Evolutionary conservation across 2,329 filamentous ascomycete species (phyloP).

Genomic region (Zasmidium angulare): DNA sequence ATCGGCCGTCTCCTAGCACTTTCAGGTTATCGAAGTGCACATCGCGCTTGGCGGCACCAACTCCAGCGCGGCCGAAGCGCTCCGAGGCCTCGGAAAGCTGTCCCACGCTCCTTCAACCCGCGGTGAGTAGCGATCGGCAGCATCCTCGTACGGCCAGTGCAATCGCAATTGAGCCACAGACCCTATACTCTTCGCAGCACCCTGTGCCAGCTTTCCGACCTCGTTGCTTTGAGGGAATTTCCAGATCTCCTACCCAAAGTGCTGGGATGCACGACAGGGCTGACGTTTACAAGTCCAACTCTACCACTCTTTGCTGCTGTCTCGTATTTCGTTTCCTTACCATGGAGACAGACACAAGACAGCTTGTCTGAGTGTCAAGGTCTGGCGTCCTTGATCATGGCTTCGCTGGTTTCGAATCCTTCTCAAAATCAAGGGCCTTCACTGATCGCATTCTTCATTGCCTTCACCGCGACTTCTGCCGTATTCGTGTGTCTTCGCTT

Average conservation of each 20-base stretch:
- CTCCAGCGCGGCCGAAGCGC: not conserved
- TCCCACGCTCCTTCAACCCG: not conserved
- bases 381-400: not conserved
- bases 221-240: not conserved
- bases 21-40: not conserved
- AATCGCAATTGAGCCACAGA: not conserved
- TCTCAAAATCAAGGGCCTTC: not conserved
- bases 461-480: not conserved
- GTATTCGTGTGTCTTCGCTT: not conserved
- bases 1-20: not conserved
- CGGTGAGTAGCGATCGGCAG: not conserved
- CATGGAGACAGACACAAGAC: not conserved
- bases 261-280: not conserved
- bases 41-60: not conserved
- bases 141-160: not conserved
- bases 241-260: not conserved
- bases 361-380: not conserved
- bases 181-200: not conserved
- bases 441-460: not conserved
- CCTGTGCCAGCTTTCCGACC: not conserved
- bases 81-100: not conserved
- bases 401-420: not conserved
- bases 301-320: not conserved
- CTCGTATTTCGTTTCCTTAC: not conserved
- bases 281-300: not conserved